Conservation (phyloP, 768 basidiomycete species). For the Stropharia rugosoannulata region DNA sequence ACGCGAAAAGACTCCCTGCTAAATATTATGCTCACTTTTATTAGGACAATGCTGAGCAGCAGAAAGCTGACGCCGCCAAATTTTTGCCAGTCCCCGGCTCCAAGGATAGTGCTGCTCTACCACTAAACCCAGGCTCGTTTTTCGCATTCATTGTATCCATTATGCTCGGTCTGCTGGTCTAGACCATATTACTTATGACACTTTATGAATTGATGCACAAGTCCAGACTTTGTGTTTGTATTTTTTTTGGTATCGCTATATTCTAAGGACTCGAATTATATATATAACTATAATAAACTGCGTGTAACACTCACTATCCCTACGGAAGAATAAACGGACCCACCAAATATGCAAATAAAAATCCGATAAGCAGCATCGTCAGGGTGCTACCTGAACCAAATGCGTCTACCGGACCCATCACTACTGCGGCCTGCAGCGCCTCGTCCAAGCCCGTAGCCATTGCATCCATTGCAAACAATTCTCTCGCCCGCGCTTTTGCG, state of each 20-base stretch:
- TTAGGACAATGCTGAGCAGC: slow-evolving; percentile 62
- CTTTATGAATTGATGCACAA: neutral
- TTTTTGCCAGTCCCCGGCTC: slow-evolving; percentile 50
- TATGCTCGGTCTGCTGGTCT: neutral
- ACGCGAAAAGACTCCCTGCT: neutral
- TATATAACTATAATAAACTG: neutral
- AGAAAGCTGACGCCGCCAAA: slow-evolving; percentile 46
- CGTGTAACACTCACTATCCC: neutral
- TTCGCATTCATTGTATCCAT: slow-evolving; percentile 2
- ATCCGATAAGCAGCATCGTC: slow-evolving; percentile 28
- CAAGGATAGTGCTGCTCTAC: slow-evolving; percentile 11
- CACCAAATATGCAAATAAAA: slow-evolving; percentile 29
- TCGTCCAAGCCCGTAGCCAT: slow-evolving; percentile 64
- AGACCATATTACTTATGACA: neutral
- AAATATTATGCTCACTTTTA: neutral
- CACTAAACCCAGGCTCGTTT: slow-evolving; percentile 7
- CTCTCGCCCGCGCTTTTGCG: slow-evolving; percentile 60
- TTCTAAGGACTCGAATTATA: neutral
- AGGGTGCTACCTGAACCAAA: slow-evolving; percentile 16
- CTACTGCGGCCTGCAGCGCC: slow-evolving; percentile 52
- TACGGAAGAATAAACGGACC: slow-evolving; percentile 19
- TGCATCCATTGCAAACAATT: slow-evolving; percentile 73
- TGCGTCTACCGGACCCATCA: slow-evolving; percentile 44
- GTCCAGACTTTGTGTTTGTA: neutral
- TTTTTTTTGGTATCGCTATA: no score